These are phyloP conservation scores for Acorus gramineus DNA, from an alignment of 106 monocot genomes.

Conservation along the genomic window DNA sequence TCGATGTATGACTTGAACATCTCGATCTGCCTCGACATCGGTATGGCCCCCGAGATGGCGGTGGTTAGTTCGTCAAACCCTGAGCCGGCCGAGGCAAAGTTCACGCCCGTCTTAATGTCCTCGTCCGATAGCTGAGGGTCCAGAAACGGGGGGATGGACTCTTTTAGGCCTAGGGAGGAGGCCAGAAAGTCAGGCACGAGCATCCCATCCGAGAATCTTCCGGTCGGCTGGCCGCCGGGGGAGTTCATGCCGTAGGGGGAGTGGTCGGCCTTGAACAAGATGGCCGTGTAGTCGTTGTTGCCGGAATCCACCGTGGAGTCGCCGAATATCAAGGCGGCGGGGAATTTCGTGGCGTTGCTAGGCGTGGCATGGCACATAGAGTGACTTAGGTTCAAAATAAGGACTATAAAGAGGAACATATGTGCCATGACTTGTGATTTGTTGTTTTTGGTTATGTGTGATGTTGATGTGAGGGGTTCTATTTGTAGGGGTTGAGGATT, in stretches of 20 bases:
- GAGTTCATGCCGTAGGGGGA: slow-evolving; percentile 27
- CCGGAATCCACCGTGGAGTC: slow-evolving; percentile 35
- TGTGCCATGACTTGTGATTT: no score
- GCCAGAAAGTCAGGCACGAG: slow-evolving; percentile 28
- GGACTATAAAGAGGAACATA: no score
- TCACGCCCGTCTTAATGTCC: slow-evolving; percentile 19
- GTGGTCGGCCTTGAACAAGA: slow-evolving; percentile 3
- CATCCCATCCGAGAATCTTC: slow-evolving; percentile 31
- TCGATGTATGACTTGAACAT: slow-evolving; percentile 19
- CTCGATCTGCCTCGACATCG: slow-evolving; percentile 19
- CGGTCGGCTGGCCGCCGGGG: slow-evolving; percentile 16
- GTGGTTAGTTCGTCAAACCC: slow-evolving; percentile 30
- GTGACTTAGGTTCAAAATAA: no score
- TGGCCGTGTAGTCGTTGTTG: slow-evolving; percentile 20
- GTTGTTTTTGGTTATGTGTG: no score
- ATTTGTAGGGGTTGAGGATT: no score
- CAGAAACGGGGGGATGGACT: slow-evolving; percentile 15
- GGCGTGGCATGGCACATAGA: no score
- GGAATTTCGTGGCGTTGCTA: neutral
- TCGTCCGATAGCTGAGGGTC: slow-evolving; percentile 12
- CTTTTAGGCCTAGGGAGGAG: slow-evolving; percentile 3
- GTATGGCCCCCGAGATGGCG: slow-evolving; percentile 1
- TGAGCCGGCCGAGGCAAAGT: slow-evolving; percentile 39
- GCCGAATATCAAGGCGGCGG: slow-evolving; percentile 23
- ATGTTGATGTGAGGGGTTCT: no score